phyloP scores from a whole-genome alignment of 139 green algal species.

The Haematococcus lacustris region DNA sequence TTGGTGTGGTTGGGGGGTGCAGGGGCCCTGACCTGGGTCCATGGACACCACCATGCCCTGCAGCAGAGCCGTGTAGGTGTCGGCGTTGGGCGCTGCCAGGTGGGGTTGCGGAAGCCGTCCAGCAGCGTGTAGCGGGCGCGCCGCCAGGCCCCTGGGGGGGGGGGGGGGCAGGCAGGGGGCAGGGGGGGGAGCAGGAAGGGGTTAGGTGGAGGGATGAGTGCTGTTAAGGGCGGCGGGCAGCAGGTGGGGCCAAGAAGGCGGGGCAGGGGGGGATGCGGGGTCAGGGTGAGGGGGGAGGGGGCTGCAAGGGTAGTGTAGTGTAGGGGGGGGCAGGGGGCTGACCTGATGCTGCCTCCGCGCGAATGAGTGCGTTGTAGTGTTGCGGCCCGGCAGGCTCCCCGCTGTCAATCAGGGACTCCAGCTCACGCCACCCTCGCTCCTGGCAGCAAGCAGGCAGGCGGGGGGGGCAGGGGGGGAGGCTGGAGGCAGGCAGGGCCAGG shows the following conservation, averaged over 20 bases:
- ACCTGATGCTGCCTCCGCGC: slow-evolving; percentile 5
- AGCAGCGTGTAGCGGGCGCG: slow-evolving; percentile 10
- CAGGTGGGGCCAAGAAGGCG: too few relatives aligned
- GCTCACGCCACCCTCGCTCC: slow-evolving; percentile 9
- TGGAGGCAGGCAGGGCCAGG: too few relatives aligned
- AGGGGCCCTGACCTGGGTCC: slow-evolving; percentile 10
- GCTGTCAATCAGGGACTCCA: slow-evolving; percentile 2
- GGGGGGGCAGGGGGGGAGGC: too few relatives aligned
- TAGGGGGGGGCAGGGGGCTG: background rate
- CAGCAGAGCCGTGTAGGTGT: slow-evolving; percentile 10
- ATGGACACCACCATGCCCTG: slow-evolving; percentile 7
- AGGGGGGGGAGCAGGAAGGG: too few relatives aligned
- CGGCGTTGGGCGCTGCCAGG: background rate
- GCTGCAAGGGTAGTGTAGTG: too few relatives aligned
- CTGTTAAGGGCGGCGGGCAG: too few relatives aligned
- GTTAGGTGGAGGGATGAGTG: too few relatives aligned
- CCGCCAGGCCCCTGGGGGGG: background rate
- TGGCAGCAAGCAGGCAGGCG: background rate
- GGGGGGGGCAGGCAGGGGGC: background rate
- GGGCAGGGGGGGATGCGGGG: too few relatives aligned
- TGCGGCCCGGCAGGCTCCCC: slow-evolving; percentile 6
- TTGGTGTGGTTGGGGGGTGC: too few relatives aligned
- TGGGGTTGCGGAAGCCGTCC: slow-evolving; percentile 11
- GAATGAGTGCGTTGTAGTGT: slow-evolving; percentile 18
- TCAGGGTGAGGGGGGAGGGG: too few relatives aligned